Conservation (phyloP, 306 rosid genomes). For the Senna tora region DNA sequence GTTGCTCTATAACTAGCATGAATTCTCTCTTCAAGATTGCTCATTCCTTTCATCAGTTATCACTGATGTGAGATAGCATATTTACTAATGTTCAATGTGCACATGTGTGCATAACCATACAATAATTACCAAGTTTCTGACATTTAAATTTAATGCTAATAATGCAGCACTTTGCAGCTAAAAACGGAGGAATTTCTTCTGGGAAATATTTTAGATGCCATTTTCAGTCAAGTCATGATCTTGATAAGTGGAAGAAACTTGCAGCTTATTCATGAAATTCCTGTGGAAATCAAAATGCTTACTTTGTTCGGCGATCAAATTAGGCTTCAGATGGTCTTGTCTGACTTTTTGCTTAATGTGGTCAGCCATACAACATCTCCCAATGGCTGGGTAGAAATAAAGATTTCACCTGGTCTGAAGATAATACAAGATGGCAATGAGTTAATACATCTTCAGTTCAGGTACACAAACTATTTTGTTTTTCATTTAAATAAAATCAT, state of each 20-base stretch:
- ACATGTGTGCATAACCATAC: background rate
- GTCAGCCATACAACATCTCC: slow-evolving; percentile 70
- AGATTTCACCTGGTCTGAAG: slow-evolving; percentile 65
- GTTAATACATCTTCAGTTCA: slow-evolving; percentile 61
- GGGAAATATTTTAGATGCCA: slow-evolving; percentile 69
- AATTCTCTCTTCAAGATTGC: slow-evolving; percentile 16
- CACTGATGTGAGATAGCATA: background rate
- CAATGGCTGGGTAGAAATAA: slow-evolving; percentile 76
- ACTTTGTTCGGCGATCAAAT: slow-evolving; percentile 74
- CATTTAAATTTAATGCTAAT: slow-evolving; percentile 33
- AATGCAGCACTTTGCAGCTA: slow-evolving; percentile 63
- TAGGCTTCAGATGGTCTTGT: slow-evolving; percentile 77
- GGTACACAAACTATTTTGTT: slow-evolving; percentile 50
- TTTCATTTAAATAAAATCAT: background rate
- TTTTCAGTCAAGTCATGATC: slow-evolving; percentile 81
- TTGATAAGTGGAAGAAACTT: slow-evolving; percentile 58
- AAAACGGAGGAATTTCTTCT: slow-evolving; percentile 71
- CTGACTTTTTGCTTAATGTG: slow-evolving; percentile 66
- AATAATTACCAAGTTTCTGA: slow-evolving; percentile 5
- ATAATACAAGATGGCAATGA: slow-evolving; percentile 64
- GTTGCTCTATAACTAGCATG: slow-evolving; percentile 21
- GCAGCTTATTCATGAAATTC: slow-evolving; percentile 69
- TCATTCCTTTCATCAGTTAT: slow-evolving; percentile 10
- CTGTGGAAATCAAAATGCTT: slow-evolving; percentile 70
- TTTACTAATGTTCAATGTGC: background rate